Percentiles rank a stretch among this genome's conserved stretches.
phyloP scores from a whole-genome alignment of 768 basidiomycete genomes.

The Boletus huronensis region DNA sequence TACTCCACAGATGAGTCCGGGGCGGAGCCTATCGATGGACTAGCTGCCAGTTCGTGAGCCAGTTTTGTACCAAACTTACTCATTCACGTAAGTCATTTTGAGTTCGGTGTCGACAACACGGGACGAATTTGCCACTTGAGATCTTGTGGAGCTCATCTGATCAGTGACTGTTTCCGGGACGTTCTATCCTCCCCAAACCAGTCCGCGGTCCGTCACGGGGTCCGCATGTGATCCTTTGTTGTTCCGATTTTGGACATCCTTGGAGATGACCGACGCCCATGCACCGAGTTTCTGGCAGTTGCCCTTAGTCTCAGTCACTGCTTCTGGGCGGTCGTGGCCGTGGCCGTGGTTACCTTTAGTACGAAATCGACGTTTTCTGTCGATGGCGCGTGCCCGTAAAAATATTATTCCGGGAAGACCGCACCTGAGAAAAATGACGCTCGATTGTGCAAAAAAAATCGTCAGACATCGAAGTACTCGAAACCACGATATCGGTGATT shows the following conservation, averaged over 20 bases:
- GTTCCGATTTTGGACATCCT: slow-evolving; percentile 1
- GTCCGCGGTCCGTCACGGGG: slow-evolving; percentile 2
- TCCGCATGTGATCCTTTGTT: slow-evolving; percentile 1
- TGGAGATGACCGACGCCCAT: background rate
- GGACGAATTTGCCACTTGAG: slow-evolving; percentile 12
- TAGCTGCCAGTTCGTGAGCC: slow-evolving; percentile 6
- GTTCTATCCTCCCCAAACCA: background rate
- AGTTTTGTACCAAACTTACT: background rate
- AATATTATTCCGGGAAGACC: background rate
- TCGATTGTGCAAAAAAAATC: background rate
- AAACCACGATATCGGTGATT: slow-evolving; percentile 22
- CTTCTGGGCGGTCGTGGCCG: slow-evolving; percentile 3
- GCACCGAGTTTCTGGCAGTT: background rate
- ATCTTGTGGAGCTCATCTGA: background rate
- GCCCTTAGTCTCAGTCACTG: background rate
- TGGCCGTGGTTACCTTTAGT: too few species aligned
- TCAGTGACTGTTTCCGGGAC: slow-evolving; percentile 5
- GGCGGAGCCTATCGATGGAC: slow-evolving; percentile 7
- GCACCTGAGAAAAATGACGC: background rate
- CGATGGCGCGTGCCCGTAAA: background rate
- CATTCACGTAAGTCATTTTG: background rate
- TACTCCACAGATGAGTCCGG: slow-evolving; percentile 9
- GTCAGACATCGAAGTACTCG: slow-evolving; percentile 5
- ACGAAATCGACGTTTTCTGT: background rate
- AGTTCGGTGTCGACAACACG: slow-evolving; percentile 8